Percentiles rank a stretch among this genome's conserved stretches.
phyloP scores from a whole-genome alignment of 2,329 filamentous ascomycete species.

The Monilinia laxa region DNA sequence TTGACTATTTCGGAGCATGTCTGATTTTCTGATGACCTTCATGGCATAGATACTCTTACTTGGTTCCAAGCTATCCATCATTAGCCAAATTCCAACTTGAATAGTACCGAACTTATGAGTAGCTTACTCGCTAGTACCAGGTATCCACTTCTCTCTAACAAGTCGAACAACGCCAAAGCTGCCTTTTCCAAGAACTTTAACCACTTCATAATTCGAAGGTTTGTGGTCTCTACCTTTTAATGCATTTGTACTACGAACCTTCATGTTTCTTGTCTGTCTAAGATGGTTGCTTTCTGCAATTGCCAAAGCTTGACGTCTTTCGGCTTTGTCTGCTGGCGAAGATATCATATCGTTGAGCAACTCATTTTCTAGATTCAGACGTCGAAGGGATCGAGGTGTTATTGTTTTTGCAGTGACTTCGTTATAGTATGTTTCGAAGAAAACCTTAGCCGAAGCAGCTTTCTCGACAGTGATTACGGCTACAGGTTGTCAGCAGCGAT shows the following conservation, averaged over 20 bases:
- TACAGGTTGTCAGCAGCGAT: slow-evolving; percentile 23
- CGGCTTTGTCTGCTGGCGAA: slow-evolving; percentile 51
- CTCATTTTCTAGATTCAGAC: slow-evolving; percentile 60
- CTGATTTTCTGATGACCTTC: slow-evolving; percentile 94
- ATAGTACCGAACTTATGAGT: not conserved
- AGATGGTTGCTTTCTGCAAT: slow-evolving; percentile 71
- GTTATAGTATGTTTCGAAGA: slow-evolving; percentile 81
- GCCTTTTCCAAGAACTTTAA: slow-evolving; percentile 85
- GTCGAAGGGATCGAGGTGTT: slow-evolving; percentile 60
- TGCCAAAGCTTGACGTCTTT: slow-evolving; percentile 58
- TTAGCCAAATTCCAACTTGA: not conserved
- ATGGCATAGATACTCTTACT: slow-evolving; percentile 77
- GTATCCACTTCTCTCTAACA: slow-evolving; percentile 62
- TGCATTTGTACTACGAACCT: slow-evolving; percentile 52
- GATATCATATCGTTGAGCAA: slow-evolving; percentile 51
- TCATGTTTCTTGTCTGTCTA: slow-evolving; percentile 69
- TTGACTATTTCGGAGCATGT: slow-evolving; percentile 88
- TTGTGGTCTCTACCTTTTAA: slow-evolving; percentile 48
- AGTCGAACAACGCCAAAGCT: slow-evolving; percentile 92
- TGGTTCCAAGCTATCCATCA: slow-evolving; percentile 11
- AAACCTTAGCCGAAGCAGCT: slow-evolving; percentile 78
- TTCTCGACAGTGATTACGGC: slow-evolving; percentile 66
- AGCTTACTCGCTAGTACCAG: slow-evolving; percentile 26
- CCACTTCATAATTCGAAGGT: slow-evolving; percentile 69
- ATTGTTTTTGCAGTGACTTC: slow-evolving; percentile 56